Conservation (phyloP, 2,329 filamentous ascomycete genomes). For the Huntiella decipiens region DNA sequence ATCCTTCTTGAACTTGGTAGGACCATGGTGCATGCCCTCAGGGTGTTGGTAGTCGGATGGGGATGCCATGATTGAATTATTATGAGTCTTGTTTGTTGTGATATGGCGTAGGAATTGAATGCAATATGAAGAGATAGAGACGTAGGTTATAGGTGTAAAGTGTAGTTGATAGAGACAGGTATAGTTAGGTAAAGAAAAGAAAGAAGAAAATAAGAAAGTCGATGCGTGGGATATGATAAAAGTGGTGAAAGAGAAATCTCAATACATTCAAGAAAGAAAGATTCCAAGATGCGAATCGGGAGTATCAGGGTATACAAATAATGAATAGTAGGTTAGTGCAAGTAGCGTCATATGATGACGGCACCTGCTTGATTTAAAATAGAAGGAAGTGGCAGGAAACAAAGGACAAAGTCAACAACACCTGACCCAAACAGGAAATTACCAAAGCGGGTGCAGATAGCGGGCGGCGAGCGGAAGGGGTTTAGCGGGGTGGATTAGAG, state of each 20-base stretch:
- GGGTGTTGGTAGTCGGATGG: background rate
- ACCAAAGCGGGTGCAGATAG: too few species aligned
- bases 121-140: background rate
- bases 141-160: background rate
- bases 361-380: too few species aligned
- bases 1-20: slow-evolving; percentile 1
- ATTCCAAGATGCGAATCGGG: too few species aligned
- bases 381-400: too few species aligned
- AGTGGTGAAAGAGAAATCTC: slow-evolving; percentile 13
- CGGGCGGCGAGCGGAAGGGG: too few species aligned
- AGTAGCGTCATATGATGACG: too few species aligned
- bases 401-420: too few species aligned
- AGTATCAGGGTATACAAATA: too few species aligned
- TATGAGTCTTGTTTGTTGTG: background rate
- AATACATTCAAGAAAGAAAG: too few species aligned
- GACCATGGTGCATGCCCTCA: background rate
- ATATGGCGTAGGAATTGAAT: background rate
- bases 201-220: background rate
- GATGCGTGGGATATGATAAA: slow-evolving; percentile 16
- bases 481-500: too few species aligned
- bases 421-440: too few species aligned
- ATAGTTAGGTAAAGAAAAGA: background rate
- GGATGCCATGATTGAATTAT: background rate
- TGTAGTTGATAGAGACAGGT: background rate
- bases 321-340: too few species aligned